Conservation (phyloP, 2,329 filamentous ascomycete genomes). For the Neofusicoccum sp. region DNA sequence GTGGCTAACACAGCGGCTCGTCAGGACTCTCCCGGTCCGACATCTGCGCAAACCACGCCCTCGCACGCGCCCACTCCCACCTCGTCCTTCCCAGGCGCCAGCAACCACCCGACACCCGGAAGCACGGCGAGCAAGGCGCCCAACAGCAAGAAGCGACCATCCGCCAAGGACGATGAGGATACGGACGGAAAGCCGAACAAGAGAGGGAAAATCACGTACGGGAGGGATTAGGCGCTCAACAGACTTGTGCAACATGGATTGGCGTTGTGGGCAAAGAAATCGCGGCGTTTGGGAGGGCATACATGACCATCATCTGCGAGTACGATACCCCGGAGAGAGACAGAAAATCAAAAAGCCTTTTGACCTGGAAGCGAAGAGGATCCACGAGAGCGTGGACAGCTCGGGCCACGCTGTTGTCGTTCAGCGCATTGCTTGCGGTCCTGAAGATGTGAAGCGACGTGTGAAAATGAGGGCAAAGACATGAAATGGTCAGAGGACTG, state of each 20-base stretch:
- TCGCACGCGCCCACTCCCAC: conserved; percentile 50
- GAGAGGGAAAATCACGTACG: conserved; percentile 52
- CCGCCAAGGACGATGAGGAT: conserved; percentile 46
- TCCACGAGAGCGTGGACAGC: neutral
- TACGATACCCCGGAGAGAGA: conserved; percentile 12
- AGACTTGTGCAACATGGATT: neutral
- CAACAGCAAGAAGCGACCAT: conserved; percentile 44
- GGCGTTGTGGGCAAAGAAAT: conserved; percentile 3
- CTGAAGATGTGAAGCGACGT: conserved; percentile 1
- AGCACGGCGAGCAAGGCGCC: conserved; percentile 32
- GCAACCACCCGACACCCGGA: conserved; percentile 43
- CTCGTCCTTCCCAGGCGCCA: conserved; percentile 44
- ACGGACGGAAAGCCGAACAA: conserved; percentile 45
- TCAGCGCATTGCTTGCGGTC: conserved; percentile 6
- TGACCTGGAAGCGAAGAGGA: conserved; percentile 10
- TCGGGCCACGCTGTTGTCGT: conserved; percentile 5
- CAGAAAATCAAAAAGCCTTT: neutral
- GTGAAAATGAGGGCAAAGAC: neutral
- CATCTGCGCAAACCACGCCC: conserved; percentile 40
- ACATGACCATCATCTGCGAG: conserved; percentile 12
- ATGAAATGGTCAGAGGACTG: neutral
- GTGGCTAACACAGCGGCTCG: conserved; percentile 2
- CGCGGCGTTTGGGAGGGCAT: conserved; percentile 9
- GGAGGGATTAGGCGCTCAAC: conserved; percentile 33
- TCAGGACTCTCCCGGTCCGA: conserved; percentile 40